Percentiles rank a stretch among this genome's conserved stretches.
Conservation (phyloP, 1,139 yeast genomes). For the Candida pseudoviswanathii region DNA sequence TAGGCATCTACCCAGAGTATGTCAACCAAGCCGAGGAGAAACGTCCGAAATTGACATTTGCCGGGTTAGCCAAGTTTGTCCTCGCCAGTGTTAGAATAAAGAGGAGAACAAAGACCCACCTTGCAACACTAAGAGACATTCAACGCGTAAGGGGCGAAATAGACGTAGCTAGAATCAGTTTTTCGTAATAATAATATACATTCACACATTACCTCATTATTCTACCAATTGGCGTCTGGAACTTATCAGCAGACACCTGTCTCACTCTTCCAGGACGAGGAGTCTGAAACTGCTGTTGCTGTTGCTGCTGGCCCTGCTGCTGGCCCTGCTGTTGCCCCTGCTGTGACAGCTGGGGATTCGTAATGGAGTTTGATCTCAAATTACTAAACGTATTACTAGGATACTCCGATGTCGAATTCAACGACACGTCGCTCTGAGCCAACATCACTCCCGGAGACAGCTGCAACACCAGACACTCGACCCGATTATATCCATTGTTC, state of each 20-base stretch:
- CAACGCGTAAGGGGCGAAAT: constrained; percentile 6
- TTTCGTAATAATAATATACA: not conserved
- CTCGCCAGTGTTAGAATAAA: constrained; percentile 57
- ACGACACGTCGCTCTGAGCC: constrained; percentile 10
- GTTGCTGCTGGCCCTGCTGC: constrained; percentile 14
- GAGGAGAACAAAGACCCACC: constrained; percentile 31
- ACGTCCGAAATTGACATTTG: constrained; percentile 30
- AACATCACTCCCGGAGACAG: not conserved
- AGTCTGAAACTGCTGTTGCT: constrained; percentile 30
- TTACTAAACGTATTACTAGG: constrained; percentile 31
- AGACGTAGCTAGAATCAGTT: constrained; percentile 9
- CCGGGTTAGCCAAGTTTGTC: constrained; percentile 50
- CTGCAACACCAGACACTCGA: constrained; percentile 4
- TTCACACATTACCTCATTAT: constrained; percentile 28
- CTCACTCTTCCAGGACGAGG: constrained; percentile 43
- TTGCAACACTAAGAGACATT: not conserved
- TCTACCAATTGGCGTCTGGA: constrained; percentile 46
- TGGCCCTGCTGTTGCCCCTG: constrained; percentile 1
- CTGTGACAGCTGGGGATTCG: constrained; percentile 10
- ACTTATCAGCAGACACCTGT: constrained; percentile 43
- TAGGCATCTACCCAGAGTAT: constrained; percentile 54
- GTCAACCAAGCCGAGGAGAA: constrained; percentile 9
- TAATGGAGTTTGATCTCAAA: constrained; percentile 22
- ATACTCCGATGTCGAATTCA: constrained; percentile 30
- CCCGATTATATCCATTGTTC: constrained; percentile 9